A percentile compares a stretch with the other conserved stretches of the same genome.
Conservation (phyloP, 2,329 filamentous ascomycete species). For the Cladosporium austrohemisphaericum region DNA sequence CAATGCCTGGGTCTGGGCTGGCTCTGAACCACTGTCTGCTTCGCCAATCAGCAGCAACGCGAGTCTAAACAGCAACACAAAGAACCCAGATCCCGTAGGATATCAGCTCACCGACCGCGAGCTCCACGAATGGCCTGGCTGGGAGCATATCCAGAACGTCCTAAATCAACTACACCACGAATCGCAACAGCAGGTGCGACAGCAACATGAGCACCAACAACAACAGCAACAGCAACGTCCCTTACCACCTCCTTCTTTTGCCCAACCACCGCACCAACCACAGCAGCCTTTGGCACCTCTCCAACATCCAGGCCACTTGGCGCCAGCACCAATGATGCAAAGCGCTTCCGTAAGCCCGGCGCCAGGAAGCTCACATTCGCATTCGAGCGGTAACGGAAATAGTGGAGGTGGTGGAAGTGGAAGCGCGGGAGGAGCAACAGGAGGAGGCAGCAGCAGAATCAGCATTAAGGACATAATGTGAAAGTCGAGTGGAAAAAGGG, state of each 20-base stretch:
- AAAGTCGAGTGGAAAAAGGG: background rate
- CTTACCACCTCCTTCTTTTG: constrained; percentile 21
- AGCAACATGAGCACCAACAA: constrained; percentile 19
- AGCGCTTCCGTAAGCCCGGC: constrained; percentile 7
- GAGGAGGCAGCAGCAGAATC: constrained; percentile 24
- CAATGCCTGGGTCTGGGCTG: constrained; percentile 75
- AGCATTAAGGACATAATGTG: constrained; percentile 38
- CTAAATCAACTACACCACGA: constrained; percentile 54
- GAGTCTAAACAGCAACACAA: too few species aligned
- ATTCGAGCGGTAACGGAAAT: constrained; percentile 18
- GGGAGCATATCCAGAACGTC: constrained; percentile 67
- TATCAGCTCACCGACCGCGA: constrained; percentile 27
- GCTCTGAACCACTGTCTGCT: constrained; percentile 18
- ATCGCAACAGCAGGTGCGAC: constrained; percentile 31
- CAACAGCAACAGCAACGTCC: constrained; percentile 21
- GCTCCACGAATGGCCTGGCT: constrained; percentile 69
- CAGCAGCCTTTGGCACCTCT: constrained; percentile 17
- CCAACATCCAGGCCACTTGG: constrained; percentile 12
- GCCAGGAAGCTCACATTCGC: constrained; percentile 6
- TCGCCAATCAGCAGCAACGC: background rate
- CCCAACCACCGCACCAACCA: constrained; percentile 13
- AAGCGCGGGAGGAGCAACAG: background rate
- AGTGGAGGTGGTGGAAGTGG: constrained; percentile 22
- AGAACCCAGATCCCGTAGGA: constrained; percentile 10
- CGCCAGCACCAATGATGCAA: background rate